Base-by-base conservation (phyloP, 116 monocot species). In the Cymodocea nodosa region DNA sequence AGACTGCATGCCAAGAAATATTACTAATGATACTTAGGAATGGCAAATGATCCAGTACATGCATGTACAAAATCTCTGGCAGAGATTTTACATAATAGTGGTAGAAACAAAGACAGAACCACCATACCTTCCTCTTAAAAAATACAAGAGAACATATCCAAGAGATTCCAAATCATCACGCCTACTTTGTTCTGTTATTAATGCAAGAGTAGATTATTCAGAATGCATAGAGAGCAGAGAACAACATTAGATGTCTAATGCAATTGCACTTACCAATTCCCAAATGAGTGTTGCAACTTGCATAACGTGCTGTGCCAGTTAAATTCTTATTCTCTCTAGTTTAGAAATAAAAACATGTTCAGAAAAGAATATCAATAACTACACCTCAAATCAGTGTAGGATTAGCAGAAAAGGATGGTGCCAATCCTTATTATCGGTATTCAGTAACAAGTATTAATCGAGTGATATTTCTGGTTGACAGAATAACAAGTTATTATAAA, bases 91-190 rank as follows among this genome's bases (percentile, higher is more conserved):
- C 35, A 35, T 17, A 62, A 40, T 15, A 37, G 11, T 40, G 35
- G 15, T 17, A 62, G n/a, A 35, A 15, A 36, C 61, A 17, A 37
- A 52, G 16, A 18, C 4, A 49, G 39, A 37, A 70, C 4, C 65
- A 36, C 22, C 44, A 51, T 83, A 98, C 98, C 98, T 92, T 81
- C 98, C 98, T 81, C 89, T 74, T 50, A 98, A 59, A 70, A 98
- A 98, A 74, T 98, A 98, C 35, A 98, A 64, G 64, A 98, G 82
- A 71, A 98, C 89, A 77, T 92, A 92, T 37, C 98, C 98, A 76
- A 98, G 86, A n/a, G 98, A 98, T 66, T 92, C 92, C 82, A 98
- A 81, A 80, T 98, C 98, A 83, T 98, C 98, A n/a, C 98, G 71
- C 36, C 98, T 79, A 73, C 98, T 98, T 92, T 98, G 98, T 69